phyloP scores from a whole-genome alignment of 805 yeast genomes.

The Zygoascus biomembranicola region DNA sequence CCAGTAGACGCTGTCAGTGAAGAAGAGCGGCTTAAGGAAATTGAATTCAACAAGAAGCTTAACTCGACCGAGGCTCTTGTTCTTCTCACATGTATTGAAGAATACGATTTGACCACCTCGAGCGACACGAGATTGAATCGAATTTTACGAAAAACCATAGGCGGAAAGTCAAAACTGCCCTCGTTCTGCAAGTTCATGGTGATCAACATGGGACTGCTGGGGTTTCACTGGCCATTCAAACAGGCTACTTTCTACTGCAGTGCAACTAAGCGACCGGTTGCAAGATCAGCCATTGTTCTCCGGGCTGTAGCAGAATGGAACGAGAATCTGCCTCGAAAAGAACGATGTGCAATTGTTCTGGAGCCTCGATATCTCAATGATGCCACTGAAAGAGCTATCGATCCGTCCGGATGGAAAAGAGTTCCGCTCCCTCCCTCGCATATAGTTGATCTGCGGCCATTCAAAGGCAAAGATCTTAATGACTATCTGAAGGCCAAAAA shows the following conservation, averaged over 20 bases:
- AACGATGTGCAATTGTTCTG: constrained; percentile 30
- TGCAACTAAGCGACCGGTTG: constrained; percentile 33
- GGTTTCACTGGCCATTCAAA: constrained; percentile 40
- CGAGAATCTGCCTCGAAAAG: constrained; percentile 17
- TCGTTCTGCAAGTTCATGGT: constrained; percentile 25
- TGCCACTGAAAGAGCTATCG: constrained; percentile 27
- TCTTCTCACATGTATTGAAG: constrained; percentile 30
- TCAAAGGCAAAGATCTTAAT: constrained; percentile 23
- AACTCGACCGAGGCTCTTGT: constrained; percentile 35
- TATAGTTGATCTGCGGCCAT: constrained; percentile 34
- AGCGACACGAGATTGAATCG: constrained; percentile 22
- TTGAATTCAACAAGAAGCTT: constrained; percentile 28
- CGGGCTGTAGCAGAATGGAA: constrained; percentile 34
- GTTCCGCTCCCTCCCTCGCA: constrained; percentile 34
- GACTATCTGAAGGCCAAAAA: constrained; percentile 36
- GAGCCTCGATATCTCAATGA: constrained; percentile 34
- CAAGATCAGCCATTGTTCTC: constrained; percentile 34
- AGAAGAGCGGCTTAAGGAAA: constrained; percentile 21
- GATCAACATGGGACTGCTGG: constrained; percentile 36
- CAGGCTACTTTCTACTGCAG: constrained; percentile 34
- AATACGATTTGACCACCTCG: constrained; percentile 33
- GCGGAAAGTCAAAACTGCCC: constrained; percentile 21
- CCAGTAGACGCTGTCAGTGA: constrained; percentile 13
- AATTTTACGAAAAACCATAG: constrained; percentile 22
- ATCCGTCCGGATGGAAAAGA: constrained; percentile 34